A percentile compares a stretch with the other conserved stretches of the same genome.
These are phyloP conservation scores for Penicillium maclennaniae DNA, from an alignment of 495 filamentous ascomycete genomes.

Conservation along the genomic window DNA sequence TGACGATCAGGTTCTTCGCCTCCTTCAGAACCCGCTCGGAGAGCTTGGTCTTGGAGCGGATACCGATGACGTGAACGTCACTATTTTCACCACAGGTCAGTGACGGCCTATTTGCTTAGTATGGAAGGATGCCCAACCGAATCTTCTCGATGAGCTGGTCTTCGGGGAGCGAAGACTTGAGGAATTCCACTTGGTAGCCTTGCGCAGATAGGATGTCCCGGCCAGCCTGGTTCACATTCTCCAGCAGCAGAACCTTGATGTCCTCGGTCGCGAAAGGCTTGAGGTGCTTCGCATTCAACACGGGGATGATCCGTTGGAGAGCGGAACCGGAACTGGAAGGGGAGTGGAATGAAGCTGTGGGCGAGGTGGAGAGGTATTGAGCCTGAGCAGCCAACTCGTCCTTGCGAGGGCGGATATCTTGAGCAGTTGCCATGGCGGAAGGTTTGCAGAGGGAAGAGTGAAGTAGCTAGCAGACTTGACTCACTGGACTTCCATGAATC, in stretches of 20 bases:
- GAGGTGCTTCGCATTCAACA: constrained; percentile 63
- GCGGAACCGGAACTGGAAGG: constrained; percentile 47
- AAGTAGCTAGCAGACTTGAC: background rate
- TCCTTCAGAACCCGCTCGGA: constrained; percentile 78
- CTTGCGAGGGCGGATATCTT: constrained; percentile 33
- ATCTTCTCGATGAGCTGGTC: constrained; percentile 97
- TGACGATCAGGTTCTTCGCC: constrained; percentile 89
- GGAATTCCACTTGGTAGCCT: constrained; percentile 92
- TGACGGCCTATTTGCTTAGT: background rate
- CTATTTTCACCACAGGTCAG: constrained; percentile 35
- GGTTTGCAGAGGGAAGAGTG: background rate
- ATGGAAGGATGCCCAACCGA: constrained; percentile 48
- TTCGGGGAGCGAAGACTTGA: constrained; percentile 86
- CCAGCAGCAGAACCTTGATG: constrained; percentile 91
- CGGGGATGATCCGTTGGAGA: constrained; percentile 30
- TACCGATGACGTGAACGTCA: constrained; percentile 96
- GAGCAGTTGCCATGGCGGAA: constrained; percentile 20
- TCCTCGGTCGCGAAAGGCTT: constrained; percentile 95
- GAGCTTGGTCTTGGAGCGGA: constrained; percentile 96
- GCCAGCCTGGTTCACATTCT: constrained; percentile 93
- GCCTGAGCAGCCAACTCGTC: constrained; percentile 35
- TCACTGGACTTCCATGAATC: constrained; percentile 5
- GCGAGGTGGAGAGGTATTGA: constrained; percentile 59
- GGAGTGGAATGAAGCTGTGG: constrained; percentile 62
- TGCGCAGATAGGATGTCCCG: constrained; percentile 74